Evolutionary conservation across 2,329 filamentous ascomycete genomes (phyloP), one percentile per base, ranked within the genome.

Genomic region (Neofusicoccum sp.): DNA sequence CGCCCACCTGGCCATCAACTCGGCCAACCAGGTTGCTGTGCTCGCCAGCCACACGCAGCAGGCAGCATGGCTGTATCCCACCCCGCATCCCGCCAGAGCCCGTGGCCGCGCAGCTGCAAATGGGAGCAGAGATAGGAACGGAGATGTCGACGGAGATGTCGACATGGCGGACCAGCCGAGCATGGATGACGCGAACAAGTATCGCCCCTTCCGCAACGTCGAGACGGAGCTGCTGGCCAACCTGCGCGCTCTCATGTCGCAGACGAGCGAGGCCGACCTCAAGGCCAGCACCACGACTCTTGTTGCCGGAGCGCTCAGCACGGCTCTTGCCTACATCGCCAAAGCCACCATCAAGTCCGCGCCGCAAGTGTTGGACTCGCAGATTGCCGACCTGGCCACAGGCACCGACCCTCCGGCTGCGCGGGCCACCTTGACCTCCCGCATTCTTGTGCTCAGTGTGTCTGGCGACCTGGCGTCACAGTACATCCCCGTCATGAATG

Each of bases 401-500:
- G 67, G 67, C 30, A 60, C 65, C 28, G 73, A 75, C 59, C 67
- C 66, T 28, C 61, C 65, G 41, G 72, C 70, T 61, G 71, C 64
- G 62, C 78, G 63, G 69, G 61, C 78, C 2, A 80, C 84, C 16
- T 80, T 95, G 20, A 88, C 90, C 66, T 89, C 88, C 12, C 89
- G 95, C 63, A 96, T 99, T 69, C 83, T 99, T 59, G 87, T 98
- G 64, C 75, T 99, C 58, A 96, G 90, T 49, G 92, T 97, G 4
- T 96, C 91, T 48, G 91, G 91, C 70, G 90, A 93, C 68, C 85
- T 96, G 0, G 87, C 92, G 4, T 89, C 85, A 63, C 87, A 98
- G 75, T 99, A 99, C 78, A 99, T 99, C 60, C 89, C 93, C 0
- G 95, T 96, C 67, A 99, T 99, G 95, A 99, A 99, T 78, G 86